Base-by-base conservation (phyloP, 2,329 filamentous ascomycete genomes). In the Aspergillus latus region DNA sequence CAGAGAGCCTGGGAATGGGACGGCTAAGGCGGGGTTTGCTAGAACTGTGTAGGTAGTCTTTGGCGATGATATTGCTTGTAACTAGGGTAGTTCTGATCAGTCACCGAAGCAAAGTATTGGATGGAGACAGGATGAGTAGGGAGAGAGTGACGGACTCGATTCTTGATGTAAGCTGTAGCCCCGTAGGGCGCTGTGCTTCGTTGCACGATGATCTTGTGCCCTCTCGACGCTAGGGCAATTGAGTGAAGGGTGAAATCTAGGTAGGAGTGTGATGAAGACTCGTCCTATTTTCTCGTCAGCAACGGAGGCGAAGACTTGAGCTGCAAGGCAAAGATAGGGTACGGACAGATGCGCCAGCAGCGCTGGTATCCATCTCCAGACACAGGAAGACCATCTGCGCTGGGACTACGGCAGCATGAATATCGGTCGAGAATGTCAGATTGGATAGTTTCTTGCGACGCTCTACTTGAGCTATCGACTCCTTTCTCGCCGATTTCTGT, bases 161-260 rank as follows among this genome's bases (percentile, higher is more conserved):
- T 63, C 39, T 60, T 59, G 15, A 65, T 61, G 7, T 60, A 53
- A 4, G 49, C 53, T 5, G 62, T 51, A 4, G 57, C 56, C 1
- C 63, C 63, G 44, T 58, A 61, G 1, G 63, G 62, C 1, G 62
- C 59, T 32, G 60, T 56, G 11, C 55, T 49, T 16, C 59, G 60
- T n/a, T 66, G 61, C 2, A 64, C 62, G 15, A 66, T 57, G 46
- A 64, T 61, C 52, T 66, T 66, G 28, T 63, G 59, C 4, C 58
- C 58, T 3, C 48, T 51, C 6, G 59, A 58, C 0, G 59, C 58
- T 30, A 58, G 59, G 4, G 62, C 61, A 30, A 66, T 66, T 5
- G 56, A 44, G 3, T 53, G 59, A 15, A 64, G 50, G 8, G 57
- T 57, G 3, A 46, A 5, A 5, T 62, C 47, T 1, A 64, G 46